A percentile compares a stretch with the other conserved stretches of the same genome.
phyloP scores from a whole-genome alignment of 2,329 filamentous ascomycete species.

The Alternaria incomplexa region DNA sequence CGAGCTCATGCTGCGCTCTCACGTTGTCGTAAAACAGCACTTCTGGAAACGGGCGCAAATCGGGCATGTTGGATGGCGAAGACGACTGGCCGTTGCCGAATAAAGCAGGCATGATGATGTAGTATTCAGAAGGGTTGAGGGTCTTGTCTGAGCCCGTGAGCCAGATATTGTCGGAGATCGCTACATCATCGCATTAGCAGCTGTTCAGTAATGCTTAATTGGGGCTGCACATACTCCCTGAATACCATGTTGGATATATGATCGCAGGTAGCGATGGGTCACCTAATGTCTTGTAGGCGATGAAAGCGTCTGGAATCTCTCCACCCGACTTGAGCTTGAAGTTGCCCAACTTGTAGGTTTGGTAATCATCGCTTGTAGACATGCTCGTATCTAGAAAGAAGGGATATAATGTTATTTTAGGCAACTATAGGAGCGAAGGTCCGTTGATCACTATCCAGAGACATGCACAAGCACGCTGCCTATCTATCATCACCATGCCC shows the following conservation, averaged over 20 bases:
- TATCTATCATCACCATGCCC: background rate
- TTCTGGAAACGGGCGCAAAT: conserved; percentile 64
- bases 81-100: conserved; percentile 74
- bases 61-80: conserved; percentile 67
- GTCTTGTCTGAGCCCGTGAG: conserved; percentile 70
- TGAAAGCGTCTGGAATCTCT: conserved; percentile 67
- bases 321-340: conserved; percentile 70
- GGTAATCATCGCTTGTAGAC: conserved; percentile 46
- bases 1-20: conserved; percentile 67
- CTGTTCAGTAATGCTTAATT: background rate
- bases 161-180: conserved; percentile 76
- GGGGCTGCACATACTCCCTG: conserved; percentile 55
- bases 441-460: background rate
- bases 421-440: background rate
- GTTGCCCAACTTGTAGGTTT: conserved; percentile 67
- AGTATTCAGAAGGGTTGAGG: conserved; percentile 69
- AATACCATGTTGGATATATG: conserved; percentile 81
- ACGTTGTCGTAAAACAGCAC: conserved; percentile 74
- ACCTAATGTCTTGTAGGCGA: conserved; percentile 81
- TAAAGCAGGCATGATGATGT: conserved; percentile 71
- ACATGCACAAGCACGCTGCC: background rate
- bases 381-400: background rate
- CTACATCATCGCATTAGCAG: conserved; percentile 27
- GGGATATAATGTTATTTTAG: background rate
- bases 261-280: conserved; percentile 67